Conservation (phyloP, 2,329 filamentous ascomycete genomes). For the Chrysoporthe austroafricana region DNA sequence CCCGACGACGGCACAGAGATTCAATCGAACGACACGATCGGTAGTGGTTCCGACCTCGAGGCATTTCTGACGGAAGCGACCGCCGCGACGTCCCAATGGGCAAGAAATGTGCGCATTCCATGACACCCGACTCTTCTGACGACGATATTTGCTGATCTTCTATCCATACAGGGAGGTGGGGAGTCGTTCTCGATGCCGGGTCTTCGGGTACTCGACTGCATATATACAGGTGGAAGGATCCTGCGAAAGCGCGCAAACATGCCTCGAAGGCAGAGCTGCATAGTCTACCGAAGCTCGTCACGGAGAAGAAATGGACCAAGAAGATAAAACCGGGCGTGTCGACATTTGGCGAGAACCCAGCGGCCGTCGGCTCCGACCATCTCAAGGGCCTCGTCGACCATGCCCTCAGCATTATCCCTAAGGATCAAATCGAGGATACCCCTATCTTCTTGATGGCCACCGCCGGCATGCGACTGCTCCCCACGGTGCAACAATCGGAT, state of each 20-base stretch:
- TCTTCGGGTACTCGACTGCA: slow-evolving; percentile 96
- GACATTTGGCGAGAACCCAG: slow-evolving; percentile 78
- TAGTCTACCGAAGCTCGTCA: slow-evolving; percentile 77
- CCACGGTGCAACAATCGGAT: slow-evolving; percentile 70
- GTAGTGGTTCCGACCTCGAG: not conserved
- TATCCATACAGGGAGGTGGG: slow-evolving; percentile 66
- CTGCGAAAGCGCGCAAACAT: slow-evolving; percentile 65
- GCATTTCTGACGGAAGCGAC: slow-evolving; percentile 13
- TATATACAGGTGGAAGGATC: slow-evolving; percentile 91
- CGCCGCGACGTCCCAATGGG: slow-evolving; percentile 27
- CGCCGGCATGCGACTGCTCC: slow-evolving; percentile 88
- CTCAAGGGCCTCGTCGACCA: slow-evolving; percentile 79
- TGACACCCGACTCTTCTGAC: too few species aligned
- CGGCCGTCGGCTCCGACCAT: slow-evolving; percentile 79
- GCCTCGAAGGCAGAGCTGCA: slow-evolving; percentile 64
- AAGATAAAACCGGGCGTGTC: slow-evolving; percentile 95
- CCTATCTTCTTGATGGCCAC: slow-evolving; percentile 96
- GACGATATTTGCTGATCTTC: slow-evolving; percentile 13
- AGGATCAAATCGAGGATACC: slow-evolving; percentile 77
- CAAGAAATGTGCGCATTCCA: slow-evolving; percentile 28
- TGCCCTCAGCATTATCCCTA: slow-evolving; percentile 77
- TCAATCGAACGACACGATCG: slow-evolving; percentile 5
- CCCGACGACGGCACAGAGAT: not conserved
- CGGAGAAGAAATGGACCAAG: slow-evolving; percentile 85
- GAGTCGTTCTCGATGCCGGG: slow-evolving; percentile 94